Percentiles rank a stretch among this genome's conserved stretches.
phyloP scores from a whole-genome alignment of 441 rosid species.

The Aquilaria agallochum region DNA sequence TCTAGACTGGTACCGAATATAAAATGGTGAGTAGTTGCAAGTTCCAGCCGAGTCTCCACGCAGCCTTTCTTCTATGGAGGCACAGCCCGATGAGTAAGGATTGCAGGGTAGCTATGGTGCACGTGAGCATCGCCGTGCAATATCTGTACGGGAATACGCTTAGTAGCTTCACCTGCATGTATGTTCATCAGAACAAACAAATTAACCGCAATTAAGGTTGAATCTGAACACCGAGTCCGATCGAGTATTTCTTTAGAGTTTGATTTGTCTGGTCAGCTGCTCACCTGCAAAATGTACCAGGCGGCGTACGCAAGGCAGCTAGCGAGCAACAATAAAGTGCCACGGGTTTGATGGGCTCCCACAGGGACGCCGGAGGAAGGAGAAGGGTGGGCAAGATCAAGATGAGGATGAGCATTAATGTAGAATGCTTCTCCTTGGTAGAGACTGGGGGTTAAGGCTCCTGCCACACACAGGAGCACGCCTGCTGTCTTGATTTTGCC shows the following conservation, averaged over 20 bases:
- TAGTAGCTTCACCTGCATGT: conserved; percentile 29
- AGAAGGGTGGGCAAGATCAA: conserved; percentile 13
- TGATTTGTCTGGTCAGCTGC: neutral
- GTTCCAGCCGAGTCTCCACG: conserved; percentile 39
- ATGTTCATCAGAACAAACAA: neutral
- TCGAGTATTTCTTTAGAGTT: neutral
- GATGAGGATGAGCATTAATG: conserved; percentile 5
- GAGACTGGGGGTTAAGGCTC: conserved; percentile 26
- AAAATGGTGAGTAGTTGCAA: conserved; percentile 32
- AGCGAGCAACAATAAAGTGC: conserved; percentile 23
- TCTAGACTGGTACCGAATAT: conserved; percentile 26
- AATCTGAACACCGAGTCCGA: neutral
- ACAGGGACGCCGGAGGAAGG: too few species aligned
- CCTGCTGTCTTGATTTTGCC: conserved; percentile 37
- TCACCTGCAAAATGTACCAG: conserved; percentile 41
- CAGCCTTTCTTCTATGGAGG: conserved; percentile 16
- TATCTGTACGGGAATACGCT: conserved; percentile 34
- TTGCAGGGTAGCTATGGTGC: conserved; percentile 30
- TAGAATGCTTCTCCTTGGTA: conserved; percentile 33
- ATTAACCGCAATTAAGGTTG: neutral
- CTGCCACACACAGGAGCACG: conserved; percentile 27
- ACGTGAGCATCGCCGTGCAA: conserved; percentile 33
- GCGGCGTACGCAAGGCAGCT: conserved; percentile 30
- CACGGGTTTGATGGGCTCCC: conserved; percentile 21
- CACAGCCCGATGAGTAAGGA: conserved; percentile 26